phyloP scores from a whole-genome alignment of 371 early-diverging fungal genomes.

The Cokeromyces recurvatus region DNA sequence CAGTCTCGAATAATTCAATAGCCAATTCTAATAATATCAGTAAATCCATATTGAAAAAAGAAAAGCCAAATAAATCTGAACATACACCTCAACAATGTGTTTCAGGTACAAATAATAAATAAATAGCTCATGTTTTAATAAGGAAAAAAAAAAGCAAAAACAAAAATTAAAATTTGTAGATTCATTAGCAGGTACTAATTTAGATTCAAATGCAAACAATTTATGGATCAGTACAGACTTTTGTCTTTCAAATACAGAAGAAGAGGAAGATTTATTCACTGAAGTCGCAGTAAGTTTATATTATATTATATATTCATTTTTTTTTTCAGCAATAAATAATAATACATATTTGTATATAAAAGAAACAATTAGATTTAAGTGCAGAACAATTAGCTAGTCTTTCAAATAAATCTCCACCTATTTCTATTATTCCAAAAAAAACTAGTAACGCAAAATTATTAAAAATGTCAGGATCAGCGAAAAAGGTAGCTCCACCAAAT shows the following conservation, averaged over 20 bases:
- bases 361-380: slow-evolving; percentile 22
- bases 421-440: too few species aligned
- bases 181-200: too few species aligned
- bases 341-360: too few species aligned
- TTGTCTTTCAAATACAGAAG: not conserved
- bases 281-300: slow-evolving; percentile 18
- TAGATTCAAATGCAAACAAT: too few species aligned
- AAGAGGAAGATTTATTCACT: slow-evolving; percentile 15
- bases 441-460: too few species aligned
- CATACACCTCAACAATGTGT: slow-evolving; percentile 4
- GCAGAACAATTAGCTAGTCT: slow-evolving; percentile 14
- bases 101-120: not conserved
- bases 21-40: not conserved
- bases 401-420: too few species aligned
- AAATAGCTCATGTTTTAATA: not conserved
- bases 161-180: not conserved
- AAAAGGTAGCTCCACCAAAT: slow-evolving; percentile 9
- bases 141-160: not conserved
- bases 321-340: not conserved
- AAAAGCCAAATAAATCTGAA: slow-evolving; percentile 5
- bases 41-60: slow-evolving; percentile 1
- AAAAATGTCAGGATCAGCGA: too few species aligned
- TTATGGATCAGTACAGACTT: slow-evolving; percentile 10
- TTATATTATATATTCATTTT: not conserved
- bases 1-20: slow-evolving; percentile 6